A percentile compares a stretch with the other conserved stretches of the same genome.
phyloP scores from a whole-genome alignment of 2,329 filamentous ascomycete species.

The Bimuria novae-zelandiae region DNA sequence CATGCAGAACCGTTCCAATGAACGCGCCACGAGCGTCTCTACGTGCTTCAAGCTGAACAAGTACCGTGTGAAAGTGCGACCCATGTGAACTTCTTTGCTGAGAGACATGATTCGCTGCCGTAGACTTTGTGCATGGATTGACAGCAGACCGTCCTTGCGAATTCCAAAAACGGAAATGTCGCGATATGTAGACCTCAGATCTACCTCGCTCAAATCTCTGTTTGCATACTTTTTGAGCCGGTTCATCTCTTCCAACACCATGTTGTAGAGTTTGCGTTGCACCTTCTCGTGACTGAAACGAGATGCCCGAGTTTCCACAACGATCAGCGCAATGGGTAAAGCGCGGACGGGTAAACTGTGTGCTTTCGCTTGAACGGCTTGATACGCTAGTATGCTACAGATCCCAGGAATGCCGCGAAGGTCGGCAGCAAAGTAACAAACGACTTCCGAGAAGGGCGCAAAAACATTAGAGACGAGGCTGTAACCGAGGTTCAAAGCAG shows the following conservation, averaged over 20 bases:
- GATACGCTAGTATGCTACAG: constrained; percentile 25
- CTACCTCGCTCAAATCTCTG: background rate
- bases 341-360: constrained; percentile 15
- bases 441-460: constrained; percentile 23
- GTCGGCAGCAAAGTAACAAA: constrained; percentile 34
- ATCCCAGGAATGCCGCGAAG: constrained; percentile 25
- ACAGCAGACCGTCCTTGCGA: background rate
- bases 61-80: background rate
- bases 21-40: constrained; percentile 11
- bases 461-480: constrained; percentile 20
- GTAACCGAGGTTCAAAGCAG: constrained; percentile 10
- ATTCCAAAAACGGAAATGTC: background rate
- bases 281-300: constrained; percentile 18
- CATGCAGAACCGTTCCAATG: constrained; percentile 18
- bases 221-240: background rate
- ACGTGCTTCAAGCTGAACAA: constrained; percentile 20
- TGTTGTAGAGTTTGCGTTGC: constrained; percentile 14
- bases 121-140: background rate
- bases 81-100: background rate
- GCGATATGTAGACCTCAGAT: background rate
- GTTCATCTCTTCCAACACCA: constrained; percentile 4
- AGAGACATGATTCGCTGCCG: background rate
- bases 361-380: constrained; percentile 10
- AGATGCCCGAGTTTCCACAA: constrained; percentile 25
- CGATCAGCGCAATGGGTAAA: constrained; percentile 23